Percentiles rank a stretch among this genome's conserved stretches.
Evolutionary conservation across 2,329 filamentous ascomycete genomes (phyloP).

Genomic region (Epichloe typhina): DNA sequence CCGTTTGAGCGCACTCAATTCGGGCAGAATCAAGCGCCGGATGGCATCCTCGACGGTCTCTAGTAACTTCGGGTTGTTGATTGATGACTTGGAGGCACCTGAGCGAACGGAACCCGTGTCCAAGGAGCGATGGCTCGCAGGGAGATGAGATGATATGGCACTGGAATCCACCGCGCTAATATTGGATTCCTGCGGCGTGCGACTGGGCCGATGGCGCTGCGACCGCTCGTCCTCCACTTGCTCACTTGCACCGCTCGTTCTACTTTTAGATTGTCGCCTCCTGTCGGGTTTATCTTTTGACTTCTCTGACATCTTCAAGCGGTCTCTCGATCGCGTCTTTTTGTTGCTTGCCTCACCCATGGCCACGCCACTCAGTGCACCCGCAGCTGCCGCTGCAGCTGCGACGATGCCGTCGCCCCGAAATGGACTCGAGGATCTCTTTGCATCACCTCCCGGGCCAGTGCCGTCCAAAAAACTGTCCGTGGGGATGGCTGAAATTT

Average conservation of each 20-base stretch:
- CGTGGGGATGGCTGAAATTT: slow-evolving; percentile 68
- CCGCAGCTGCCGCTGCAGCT: slow-evolving; percentile 16
- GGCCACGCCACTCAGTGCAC: slow-evolving; percentile 23
- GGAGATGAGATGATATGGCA: slow-evolving; percentile 38
- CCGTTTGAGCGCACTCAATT: slow-evolving; percentile 81
- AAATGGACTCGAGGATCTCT: slow-evolving; percentile 29
- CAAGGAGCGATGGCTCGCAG: slow-evolving; percentile 41
- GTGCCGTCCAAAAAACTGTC: slow-evolving; percentile 53
- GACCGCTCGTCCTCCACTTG: slow-evolving; percentile 34
- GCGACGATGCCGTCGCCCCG: slow-evolving; percentile 25
- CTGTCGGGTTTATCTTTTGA: slow-evolving; percentile 37
- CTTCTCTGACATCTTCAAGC: slow-evolving; percentile 25
- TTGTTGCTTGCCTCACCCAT: slow-evolving; percentile 29
- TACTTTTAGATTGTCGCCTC: slow-evolving; percentile 33
- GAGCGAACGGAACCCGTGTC: slow-evolving; percentile 41
- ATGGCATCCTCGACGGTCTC: slow-evolving; percentile 92
- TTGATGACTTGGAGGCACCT: slow-evolving; percentile 51
- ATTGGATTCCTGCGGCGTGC: slow-evolving; percentile 37
- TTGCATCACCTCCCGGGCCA: slow-evolving; percentile 28
- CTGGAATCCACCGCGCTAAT: slow-evolving; percentile 42
- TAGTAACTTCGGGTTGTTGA: slow-evolving; percentile 83
- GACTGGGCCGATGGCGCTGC: slow-evolving; percentile 36
- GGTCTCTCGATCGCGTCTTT: slow-evolving; percentile 33
- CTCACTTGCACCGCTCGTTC: slow-evolving; percentile 35
- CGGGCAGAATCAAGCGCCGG: slow-evolving; percentile 75